These are phyloP conservation scores for Lipomyces mesembrius DNA, from an alignment of 805 yeast species.

Conservation along the genomic window DNA sequence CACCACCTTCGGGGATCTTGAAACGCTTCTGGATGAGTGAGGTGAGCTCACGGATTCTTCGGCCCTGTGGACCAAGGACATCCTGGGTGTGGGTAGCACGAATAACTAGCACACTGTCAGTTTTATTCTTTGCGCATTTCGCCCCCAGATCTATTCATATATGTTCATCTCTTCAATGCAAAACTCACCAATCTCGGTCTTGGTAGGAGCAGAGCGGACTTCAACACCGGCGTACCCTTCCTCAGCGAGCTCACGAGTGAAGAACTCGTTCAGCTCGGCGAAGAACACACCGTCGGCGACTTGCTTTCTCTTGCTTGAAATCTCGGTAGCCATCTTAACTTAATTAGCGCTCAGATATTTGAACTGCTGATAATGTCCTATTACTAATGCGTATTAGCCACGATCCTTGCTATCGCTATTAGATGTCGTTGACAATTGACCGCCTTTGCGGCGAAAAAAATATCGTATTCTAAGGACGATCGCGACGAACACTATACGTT, in stretches of 20 bases:
- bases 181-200: constrained; percentile 73
- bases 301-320: constrained; percentile 98
- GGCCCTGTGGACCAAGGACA: constrained; percentile 99
- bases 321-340: constrained; percentile 48
- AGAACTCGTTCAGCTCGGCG: constrained; percentile 99
- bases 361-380: neutral
- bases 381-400: neutral
- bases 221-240: constrained; percentile 99
- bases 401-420: neutral
- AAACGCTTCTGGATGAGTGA: constrained; percentile 98
- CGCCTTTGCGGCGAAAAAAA: neutral
- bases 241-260: constrained; percentile 99
- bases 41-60: constrained; percentile 99
- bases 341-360: neutral
- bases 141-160: neutral
- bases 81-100: constrained; percentile 99
- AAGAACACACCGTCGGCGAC: constrained; percentile 99
- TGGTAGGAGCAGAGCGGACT: constrained; percentile 97
- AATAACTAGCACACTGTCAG: constrained; percentile 57
- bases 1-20: constrained; percentile 90
- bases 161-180: neutral
- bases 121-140: neutral
- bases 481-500: neutral
- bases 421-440: neutral
- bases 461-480: neutral